Percentiles rank a stretch among this genome's conserved stretches.
Evolutionary conservation across 164 flowering plant genomes (phyloP).

Genomic region (Nymphaea thermarum): DNA sequence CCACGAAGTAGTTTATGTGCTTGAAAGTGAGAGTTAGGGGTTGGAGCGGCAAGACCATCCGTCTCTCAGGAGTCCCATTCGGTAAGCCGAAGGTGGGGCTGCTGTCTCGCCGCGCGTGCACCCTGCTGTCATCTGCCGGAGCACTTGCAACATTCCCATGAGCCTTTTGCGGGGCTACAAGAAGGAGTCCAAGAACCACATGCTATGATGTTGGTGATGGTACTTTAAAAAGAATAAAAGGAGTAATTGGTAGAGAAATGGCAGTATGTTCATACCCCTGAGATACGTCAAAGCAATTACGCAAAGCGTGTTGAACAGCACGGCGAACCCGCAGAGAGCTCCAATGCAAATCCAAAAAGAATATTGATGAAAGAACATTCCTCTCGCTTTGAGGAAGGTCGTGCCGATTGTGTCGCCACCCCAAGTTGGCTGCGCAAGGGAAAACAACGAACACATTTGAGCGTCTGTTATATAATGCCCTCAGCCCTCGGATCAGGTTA

Average conservation of each 20-base stretch:
- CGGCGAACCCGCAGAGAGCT: constrained; percentile 33
- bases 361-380: constrained; percentile 25
- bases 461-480: background rate
- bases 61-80: constrained; percentile 11
- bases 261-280: constrained; percentile 13
- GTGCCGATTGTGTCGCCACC: constrained; percentile 30
- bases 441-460: background rate
- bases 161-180: constrained; percentile 9
- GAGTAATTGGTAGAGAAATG: background rate
- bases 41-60: constrained; percentile 61
- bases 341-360: constrained; percentile 48
- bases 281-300: constrained; percentile 28
- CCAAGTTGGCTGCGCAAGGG: background rate
- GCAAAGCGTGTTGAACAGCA: constrained; percentile 40
- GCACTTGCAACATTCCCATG: background rate
- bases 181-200: background rate
- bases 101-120: background rate
- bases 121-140: background rate
- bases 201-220: too few species aligned
- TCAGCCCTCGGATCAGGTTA: too few species aligned
- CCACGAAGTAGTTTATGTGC: constrained; percentile 62
- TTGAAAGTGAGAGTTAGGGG: constrained; percentile 83
- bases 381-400: constrained; percentile 31
- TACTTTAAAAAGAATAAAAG: too few species aligned
- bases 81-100: background rate